Evolutionary conservation across 306 rosid genomes (phyloP).

Genomic region (Pterocarpus macrocarpus): DNA sequence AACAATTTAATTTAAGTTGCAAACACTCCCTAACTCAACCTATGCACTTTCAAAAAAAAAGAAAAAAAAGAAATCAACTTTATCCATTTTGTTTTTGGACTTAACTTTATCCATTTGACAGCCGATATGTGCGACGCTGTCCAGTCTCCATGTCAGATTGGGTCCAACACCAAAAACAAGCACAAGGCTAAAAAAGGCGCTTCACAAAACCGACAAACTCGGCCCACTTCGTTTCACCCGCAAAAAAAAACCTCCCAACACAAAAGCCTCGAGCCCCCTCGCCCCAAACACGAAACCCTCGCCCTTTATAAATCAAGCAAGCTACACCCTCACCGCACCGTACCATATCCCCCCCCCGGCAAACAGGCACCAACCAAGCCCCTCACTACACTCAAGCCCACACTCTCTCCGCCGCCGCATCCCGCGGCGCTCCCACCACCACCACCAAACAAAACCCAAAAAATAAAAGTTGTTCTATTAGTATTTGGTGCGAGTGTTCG

Average conservation of each 20-base stretch:
- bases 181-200: background rate
- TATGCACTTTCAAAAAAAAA: too few relatives aligned
- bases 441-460: constrained; percentile 23
- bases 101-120: background rate
- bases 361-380: background rate
- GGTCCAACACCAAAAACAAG: background rate
- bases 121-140: background rate
- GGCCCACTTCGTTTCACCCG: background rate
- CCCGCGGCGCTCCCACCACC: constrained; percentile 28
- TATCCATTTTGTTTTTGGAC: too few relatives aligned
- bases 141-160: background rate
- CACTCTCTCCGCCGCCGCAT: constrained; percentile 31
- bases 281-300: background rate
- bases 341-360: background rate
- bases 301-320: background rate
- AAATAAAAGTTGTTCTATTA: background rate
- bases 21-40: too few relatives aligned
- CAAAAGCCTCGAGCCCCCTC: background rate
- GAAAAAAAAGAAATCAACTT: background rate
- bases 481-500: constrained; percentile 17
- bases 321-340: background rate
- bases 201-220: background rate
- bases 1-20: too few relatives aligned
- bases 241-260: background rate
- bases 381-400: background rate